Conservation (phyloP, 768 basidiomycete species). For the Ramaria sp. region DNA sequence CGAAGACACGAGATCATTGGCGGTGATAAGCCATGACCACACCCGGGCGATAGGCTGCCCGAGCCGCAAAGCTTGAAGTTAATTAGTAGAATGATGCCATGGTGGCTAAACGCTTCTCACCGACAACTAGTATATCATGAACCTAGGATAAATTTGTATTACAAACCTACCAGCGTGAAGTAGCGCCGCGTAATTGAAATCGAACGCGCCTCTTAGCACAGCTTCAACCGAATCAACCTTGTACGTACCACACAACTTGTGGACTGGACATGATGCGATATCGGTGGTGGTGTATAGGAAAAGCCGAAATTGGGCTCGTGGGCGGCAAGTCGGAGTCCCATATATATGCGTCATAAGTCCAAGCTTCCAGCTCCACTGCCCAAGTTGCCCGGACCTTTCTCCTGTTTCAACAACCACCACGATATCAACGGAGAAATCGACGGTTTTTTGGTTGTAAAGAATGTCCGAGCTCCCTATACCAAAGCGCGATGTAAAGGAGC, state of each 20-base stretch:
- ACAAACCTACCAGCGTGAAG: not conserved
- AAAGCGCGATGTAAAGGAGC: conserved; percentile 65
- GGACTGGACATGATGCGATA: too few species aligned
- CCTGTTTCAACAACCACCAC: not conserved
- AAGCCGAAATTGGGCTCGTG: not conserved
- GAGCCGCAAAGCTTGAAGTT: too few species aligned
- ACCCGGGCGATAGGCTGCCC: too few species aligned
- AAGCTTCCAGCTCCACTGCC: not conserved
- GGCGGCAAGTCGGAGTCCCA: not conserved
- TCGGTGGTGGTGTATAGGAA: not conserved
- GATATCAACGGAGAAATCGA: not conserved
- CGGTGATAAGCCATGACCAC: too few species aligned
- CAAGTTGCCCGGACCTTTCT: not conserved
- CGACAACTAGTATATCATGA: too few species aligned
- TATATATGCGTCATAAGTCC: not conserved
- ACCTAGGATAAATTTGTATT: too few species aligned
- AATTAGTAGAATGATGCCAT: too few species aligned
- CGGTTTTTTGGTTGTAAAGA: not conserved
- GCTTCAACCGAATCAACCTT: not conserved
- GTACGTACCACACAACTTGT: not conserved
- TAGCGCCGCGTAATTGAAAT: not conserved
- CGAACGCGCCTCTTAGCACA: not conserved
- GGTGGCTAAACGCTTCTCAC: too few species aligned
- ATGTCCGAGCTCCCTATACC: not conserved
- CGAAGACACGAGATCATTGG: too few species aligned